Evolutionary conservation across 805 yeast genomes (phyloP), one percentile per base, ranked within the genome.

Genomic region (Kregervanrija pseudodelftensis): DNA sequence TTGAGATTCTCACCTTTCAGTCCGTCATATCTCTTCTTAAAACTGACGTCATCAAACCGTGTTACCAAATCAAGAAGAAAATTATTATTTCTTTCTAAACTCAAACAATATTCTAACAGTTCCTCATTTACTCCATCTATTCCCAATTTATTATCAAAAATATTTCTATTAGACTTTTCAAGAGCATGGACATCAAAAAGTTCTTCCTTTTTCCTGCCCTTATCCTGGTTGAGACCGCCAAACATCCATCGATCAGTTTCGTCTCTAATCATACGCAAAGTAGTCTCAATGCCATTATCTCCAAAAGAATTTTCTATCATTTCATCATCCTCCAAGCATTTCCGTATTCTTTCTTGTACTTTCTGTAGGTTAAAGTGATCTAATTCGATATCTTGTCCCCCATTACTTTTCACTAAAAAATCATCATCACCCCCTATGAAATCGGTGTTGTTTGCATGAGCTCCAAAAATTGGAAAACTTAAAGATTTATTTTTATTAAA

Each of bases 191-290:
- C 4, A 22, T 22, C 8, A 22, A 8, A 22, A 22, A 7, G 8
- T 22, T 22, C 28, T 22, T 22, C 28, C 7, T 8, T 7, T 7
- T 22, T 22, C 7, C 7, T 22, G 2, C 4, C 28, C 8, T 7
- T 22, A 22, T 22, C 28, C 28, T 22, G 7, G 8, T 7, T 5
- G 8, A 8, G 4, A 22, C 28, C 28, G 7, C 28, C 8, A 7
- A 5, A 7, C 28, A 22, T 28, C 53, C 53, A 49, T 11, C 42
- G 46, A 16, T 41, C 42, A 3, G 53, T 49, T 35, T 49, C 53
- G 16, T 40, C 59, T 43, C 38, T 44, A 36, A 59, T 59, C 13
- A 56, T 33, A 11, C 48, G 43, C 37, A 59, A 39, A 5, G 64
- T 59, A 39, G 48, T 48, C 33, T 55, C 58, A 16, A 58, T 52